These are phyloP conservation scores for Bathelium albidoporum DNA, from an alignment of 495 filamentous ascomycete species.

Conservation along the genomic window DNA sequence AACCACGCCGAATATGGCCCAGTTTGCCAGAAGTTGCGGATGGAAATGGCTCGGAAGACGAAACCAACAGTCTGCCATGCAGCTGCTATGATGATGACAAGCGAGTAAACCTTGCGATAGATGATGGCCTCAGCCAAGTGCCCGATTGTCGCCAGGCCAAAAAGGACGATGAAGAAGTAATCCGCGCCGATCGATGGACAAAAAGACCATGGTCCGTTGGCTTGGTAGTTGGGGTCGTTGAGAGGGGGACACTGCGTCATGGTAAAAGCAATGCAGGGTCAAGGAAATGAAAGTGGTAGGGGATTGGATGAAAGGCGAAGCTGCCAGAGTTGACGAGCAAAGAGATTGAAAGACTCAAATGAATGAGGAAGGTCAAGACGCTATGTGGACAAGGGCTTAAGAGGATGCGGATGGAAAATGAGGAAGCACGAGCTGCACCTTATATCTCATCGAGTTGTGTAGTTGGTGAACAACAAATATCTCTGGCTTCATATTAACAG, in stretches of 20 bases:
- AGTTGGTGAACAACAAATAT: neutral
- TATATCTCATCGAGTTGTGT: neutral
- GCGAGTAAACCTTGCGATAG: conserved; percentile 7
- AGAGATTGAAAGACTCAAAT: neutral
- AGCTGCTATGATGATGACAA: conserved; percentile 8
- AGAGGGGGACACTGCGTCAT: neutral
- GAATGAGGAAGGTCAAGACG: neutral
- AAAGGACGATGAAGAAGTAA: conserved; percentile 12
- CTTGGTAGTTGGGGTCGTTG: neutral
- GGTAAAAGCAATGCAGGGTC: neutral
- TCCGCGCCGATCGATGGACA: conserved; percentile 9
- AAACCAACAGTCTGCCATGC: conserved; percentile 11
- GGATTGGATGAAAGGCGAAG: neutral
- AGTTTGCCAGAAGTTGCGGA: neutral
- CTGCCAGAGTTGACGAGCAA: neutral
- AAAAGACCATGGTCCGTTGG: conserved; percentile 1
- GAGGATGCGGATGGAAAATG: no score
- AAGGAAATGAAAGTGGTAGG: neutral
- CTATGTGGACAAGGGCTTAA: no score
- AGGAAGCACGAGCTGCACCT: no score
- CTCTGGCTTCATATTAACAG: neutral
- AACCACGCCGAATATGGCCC: conserved; percentile 10
- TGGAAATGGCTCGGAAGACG: conserved; percentile 7
- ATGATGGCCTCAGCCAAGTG: conserved; percentile 10
- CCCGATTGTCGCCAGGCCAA: conserved; percentile 10